A percentile compares a stretch with the other conserved stretches of the same genome.
Conservation (phyloP, 1,139 yeast genomes). For the Entelexis paramagnoliae region DNA sequence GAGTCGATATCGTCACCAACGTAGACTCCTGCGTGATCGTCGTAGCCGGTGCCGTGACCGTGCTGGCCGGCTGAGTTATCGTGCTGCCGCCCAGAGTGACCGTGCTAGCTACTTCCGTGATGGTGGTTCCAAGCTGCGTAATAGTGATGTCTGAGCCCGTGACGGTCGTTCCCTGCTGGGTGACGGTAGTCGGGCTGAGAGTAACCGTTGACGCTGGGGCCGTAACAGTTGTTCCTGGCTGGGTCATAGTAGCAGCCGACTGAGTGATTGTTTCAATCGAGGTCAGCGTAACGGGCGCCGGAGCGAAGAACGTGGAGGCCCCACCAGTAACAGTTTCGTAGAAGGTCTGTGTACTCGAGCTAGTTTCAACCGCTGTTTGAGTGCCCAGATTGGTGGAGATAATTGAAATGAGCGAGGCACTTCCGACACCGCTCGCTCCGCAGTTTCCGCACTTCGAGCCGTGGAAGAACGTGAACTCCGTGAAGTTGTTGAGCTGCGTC, state of each 20-base stretch:
- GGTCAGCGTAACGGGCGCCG: slow-evolving; percentile 2
- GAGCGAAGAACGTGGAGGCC: slow-evolving; percentile 11
- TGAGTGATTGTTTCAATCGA: background rate
- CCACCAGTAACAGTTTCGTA: slow-evolving; percentile 16
- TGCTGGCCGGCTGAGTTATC: slow-evolving; percentile 10
- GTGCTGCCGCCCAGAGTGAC: slow-evolving; percentile 7
- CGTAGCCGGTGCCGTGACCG: background rate
- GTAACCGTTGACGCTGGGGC: slow-evolving; percentile 2
- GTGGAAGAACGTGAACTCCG: slow-evolving; percentile 20
- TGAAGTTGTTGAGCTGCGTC: slow-evolving; percentile 20
- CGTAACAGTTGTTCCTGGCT: slow-evolving; percentile 10
- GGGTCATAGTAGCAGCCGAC: background rate
- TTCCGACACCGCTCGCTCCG: background rate
- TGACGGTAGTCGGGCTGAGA: slow-evolving; percentile 7
- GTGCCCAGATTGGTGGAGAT: slow-evolving; percentile 13
- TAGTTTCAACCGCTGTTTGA: slow-evolving; percentile 6
- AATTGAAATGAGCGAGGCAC: slow-evolving; percentile 7
- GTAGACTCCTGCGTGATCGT: background rate
- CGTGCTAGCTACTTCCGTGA: slow-evolving; percentile 6
- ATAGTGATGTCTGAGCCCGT: slow-evolving; percentile 2
- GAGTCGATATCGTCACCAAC: background rate
- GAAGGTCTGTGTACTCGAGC: slow-evolving; percentile 6
- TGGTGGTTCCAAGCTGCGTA: slow-evolving; percentile 8
- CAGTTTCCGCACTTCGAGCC: slow-evolving; percentile 15
- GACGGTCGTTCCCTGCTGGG: background rate